phyloP scores from a whole-genome alignment of 2,329 filamentous ascomycete genomes.

The Paecilomyces niveus region DNA sequence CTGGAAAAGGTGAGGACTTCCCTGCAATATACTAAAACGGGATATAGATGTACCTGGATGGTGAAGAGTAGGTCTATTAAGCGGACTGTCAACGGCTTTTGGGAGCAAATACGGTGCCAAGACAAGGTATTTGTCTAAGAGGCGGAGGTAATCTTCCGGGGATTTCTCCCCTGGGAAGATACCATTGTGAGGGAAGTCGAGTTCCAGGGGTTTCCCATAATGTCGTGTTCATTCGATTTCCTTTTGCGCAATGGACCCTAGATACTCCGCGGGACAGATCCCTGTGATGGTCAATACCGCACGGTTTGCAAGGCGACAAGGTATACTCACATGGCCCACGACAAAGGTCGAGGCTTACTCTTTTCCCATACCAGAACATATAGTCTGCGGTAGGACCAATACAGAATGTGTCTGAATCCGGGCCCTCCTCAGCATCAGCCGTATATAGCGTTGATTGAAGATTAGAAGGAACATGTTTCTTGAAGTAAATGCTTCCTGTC shows the following conservation, averaged over 20 bases:
- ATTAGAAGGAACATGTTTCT: conserved; percentile 5
- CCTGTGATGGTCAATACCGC: no score
- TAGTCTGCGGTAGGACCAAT: conserved; percentile 13
- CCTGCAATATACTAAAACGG: neutral
- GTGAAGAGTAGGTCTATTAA: conserved; percentile 4
- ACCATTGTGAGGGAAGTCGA: conserved; percentile 7
- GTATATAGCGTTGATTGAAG: conserved; percentile 12
- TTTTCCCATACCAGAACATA: conserved; percentile 8
- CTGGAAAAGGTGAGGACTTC: conserved; percentile 3
- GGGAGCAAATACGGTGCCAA: conserved; percentile 7
- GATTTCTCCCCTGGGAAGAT: conserved; percentile 1
- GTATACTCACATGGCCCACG: no score
- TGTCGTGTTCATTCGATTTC: conserved; percentile 7
- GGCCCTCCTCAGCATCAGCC: conserved; percentile 8
- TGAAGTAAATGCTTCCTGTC: conserved; percentile 15
- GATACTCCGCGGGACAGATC: no score
- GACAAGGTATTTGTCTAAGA: conserved; percentile 4
- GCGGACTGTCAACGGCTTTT: neutral
- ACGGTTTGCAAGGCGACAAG: no score
- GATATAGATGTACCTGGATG: conserved; percentile 5
- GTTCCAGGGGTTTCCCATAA: conserved; percentile 1
- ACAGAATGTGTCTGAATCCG: conserved; percentile 8
- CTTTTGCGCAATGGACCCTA: conserved; percentile 1
- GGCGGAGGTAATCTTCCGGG: conserved; percentile 1
- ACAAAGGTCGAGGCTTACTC: no score